Base-by-base conservation (phyloP, 768 basidiomycete genomes). In the Termitomyces sp. region DNA sequence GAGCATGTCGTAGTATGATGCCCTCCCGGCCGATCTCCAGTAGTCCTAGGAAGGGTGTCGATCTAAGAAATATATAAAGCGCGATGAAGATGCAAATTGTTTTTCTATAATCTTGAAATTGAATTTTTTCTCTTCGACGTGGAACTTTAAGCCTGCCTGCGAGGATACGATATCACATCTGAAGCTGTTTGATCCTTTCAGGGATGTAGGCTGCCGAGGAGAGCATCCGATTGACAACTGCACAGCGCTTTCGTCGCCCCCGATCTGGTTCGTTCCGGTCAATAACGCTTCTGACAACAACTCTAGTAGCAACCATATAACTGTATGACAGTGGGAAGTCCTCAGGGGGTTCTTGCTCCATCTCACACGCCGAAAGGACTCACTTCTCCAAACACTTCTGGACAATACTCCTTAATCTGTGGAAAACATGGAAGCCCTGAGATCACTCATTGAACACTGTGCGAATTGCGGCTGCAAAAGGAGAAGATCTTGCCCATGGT, bases 1-100 rank as follows among this genome's bases (percentile, higher is more conserved):
- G 4, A 35, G 16, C 9, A 2, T 46, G n/a, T 47, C 9, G n/a
- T 14, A 56, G 55, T 56, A 56, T 4, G 43, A 50, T 38, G 20
- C n/a, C 12, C 57, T 58, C 40, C 57, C 57, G 12, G 57, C 50
- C 18, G 50, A 58, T 28, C 50, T 51, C 5, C 57, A 58, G 50
- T 58, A 58, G 43, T 52, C 14, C 4, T 32, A 18, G 41, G 53
- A 32, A 32, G 30, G 40, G 6, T 54, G 28, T 32, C 12, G 32
- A 18, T 28, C 40, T 20, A 30, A 8, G 2, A 9, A 18, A 12
- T 2, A 4, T 9, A 1, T 20, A 16, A 18, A 50, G 26, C 26
- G 14, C 7, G 1, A 20, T 6, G 18, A 50, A n/a, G 28, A 54
- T 43, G 40, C 32, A 53, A 13, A 33, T 23, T 50, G 49, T 33